Percentiles rank a stretch among this genome's conserved stretches.
Conservation (phyloP, 129 eudicot species). For the Tagetes erecta region DNA sequence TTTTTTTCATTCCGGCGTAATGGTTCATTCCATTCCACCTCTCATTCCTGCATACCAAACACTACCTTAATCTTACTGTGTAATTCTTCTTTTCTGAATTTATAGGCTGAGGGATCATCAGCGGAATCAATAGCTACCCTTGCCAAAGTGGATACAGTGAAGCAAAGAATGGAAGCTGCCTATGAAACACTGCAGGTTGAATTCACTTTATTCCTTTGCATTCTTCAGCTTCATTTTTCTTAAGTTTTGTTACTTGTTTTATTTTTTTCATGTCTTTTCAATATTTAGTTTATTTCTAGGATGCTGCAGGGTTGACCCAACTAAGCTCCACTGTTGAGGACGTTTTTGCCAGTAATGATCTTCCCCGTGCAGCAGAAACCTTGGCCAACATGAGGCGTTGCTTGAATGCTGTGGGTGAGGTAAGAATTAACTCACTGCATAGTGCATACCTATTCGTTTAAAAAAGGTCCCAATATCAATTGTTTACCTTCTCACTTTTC, state of each 20-base stretch:
- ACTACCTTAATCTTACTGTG: background rate
- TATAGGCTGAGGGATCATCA: conserved; percentile 96
- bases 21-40: too few species aligned
- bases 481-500: conserved; percentile 1
- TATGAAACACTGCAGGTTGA: conserved; percentile 91
- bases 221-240: conserved; percentile 8
- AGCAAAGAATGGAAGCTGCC: conserved; percentile 97
- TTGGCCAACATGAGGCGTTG: conserved; percentile 99
- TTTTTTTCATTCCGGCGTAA: too few species aligned
- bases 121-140: conserved; percentile 95
- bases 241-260: conserved; percentile 5
- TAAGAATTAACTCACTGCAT: conserved; percentile 21
- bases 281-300: conserved; percentile 49
- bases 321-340: conserved; percentile 98
- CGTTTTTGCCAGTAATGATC: conserved; percentile 97
- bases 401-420: conserved; percentile 98
- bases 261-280: background rate
- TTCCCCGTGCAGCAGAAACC: conserved; percentile 98
- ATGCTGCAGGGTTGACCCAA: conserved; percentile 98
- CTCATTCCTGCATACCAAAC: too few species aligned
- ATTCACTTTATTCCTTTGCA: conserved; percentile 21
- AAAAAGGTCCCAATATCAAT: conserved; percentile 10
- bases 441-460: conserved; percentile 7
- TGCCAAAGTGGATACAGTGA: conserved; percentile 93
- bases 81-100: conserved; percentile 3